A percentile compares a stretch with the other conserved stretches of the same genome.
Evolutionary conservation across 2,329 filamentous ascomycete genomes (phyloP).

Genomic region (Venturia oleaginea): DNA sequence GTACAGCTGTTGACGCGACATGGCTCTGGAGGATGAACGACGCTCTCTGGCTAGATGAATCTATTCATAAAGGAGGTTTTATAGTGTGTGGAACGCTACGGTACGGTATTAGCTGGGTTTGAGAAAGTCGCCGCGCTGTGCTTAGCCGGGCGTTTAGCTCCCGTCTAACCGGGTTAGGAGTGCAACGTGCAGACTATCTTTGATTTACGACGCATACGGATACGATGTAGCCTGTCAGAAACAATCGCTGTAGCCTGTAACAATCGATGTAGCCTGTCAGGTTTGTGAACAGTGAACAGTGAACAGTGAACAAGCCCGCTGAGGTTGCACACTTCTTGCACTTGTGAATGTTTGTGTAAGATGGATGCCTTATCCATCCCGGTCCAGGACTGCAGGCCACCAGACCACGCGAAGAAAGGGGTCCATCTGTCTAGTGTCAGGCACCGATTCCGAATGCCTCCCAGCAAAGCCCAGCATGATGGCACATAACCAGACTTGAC

Average conservation of each 20-base stretch:
- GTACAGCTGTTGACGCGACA: conserved; percentile 48
- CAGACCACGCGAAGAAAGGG: conserved; percentile 59
- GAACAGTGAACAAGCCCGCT: too few relatives aligned
- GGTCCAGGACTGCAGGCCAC: too few relatives aligned
- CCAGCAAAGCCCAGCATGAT: neutral
- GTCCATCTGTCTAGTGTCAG: conserved; percentile 15
- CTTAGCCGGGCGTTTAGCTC: neutral
- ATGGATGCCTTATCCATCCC: too few relatives aligned
- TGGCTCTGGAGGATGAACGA: neutral
- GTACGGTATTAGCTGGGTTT: neutral
- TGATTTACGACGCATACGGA: too few relatives aligned
- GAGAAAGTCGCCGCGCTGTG: neutral
- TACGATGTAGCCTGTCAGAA: too few relatives aligned
- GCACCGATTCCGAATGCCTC: neutral
- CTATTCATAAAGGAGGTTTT: neutral
- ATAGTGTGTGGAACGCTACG: neutral
- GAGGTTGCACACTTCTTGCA: too few relatives aligned
- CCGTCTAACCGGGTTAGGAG: neutral
- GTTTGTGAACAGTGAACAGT: too few relatives aligned
- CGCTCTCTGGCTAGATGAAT: neutral
- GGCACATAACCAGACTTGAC: neutral
- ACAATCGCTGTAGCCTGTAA: too few relatives aligned
- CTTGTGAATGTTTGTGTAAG: too few relatives aligned
- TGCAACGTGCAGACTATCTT: too few relatives aligned
- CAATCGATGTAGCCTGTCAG: too few relatives aligned